phyloP scores from a whole-genome alignment of 345 rosid species.

The Camelina laxa region DNA sequence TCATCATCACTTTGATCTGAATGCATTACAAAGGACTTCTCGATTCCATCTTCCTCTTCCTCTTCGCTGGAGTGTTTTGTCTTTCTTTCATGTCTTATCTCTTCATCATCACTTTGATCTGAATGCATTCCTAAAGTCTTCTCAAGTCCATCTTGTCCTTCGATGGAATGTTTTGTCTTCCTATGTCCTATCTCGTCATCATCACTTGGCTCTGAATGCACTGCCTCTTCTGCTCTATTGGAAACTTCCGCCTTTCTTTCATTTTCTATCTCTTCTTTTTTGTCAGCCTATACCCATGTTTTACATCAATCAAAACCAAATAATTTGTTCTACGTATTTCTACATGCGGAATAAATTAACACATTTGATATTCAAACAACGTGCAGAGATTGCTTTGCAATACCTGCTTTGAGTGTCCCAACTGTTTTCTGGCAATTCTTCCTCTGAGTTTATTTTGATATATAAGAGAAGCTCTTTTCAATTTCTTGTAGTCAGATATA shows the following conservation, averaged over 20 bases:
- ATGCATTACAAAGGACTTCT: slow-evolving; percentile 7
- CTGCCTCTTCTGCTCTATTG: background rate
- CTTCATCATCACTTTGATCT: slow-evolving; percentile 29
- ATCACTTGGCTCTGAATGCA: slow-evolving; percentile 13
- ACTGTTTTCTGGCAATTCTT: slow-evolving; percentile 46
- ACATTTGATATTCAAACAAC: slow-evolving; percentile 19
- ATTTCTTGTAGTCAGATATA: slow-evolving; percentile 51
- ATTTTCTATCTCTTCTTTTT: slow-evolving; percentile 34
- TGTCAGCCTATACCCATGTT: slow-evolving; percentile 38
- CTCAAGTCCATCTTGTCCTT: slow-evolving; percentile 9
- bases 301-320: slow-evolving; percentile 12
- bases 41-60: slow-evolving; percentile 6
- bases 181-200: slow-evolving; percentile 11
- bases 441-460: slow-evolving; percentile 52
- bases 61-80: background rate
- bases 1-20: slow-evolving; percentile 34
- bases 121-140: slow-evolving; percentile 19
- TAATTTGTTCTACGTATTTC: slow-evolving; percentile 17
- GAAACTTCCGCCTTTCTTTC: slow-evolving; percentile 11
- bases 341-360: slow-evolving; percentile 5
- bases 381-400: slow-evolving; percentile 23
- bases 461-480: slow-evolving; percentile 52
- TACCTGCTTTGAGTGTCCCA: slow-evolving; percentile 49
- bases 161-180: background rate
- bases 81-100: slow-evolving; percentile 5